Evolutionary conservation across 225 moss, liverwort and hornwort genomes (phyloP), one percentile per base, ranked within the genome.

Genomic region (Straminergon stramineum): DNA sequence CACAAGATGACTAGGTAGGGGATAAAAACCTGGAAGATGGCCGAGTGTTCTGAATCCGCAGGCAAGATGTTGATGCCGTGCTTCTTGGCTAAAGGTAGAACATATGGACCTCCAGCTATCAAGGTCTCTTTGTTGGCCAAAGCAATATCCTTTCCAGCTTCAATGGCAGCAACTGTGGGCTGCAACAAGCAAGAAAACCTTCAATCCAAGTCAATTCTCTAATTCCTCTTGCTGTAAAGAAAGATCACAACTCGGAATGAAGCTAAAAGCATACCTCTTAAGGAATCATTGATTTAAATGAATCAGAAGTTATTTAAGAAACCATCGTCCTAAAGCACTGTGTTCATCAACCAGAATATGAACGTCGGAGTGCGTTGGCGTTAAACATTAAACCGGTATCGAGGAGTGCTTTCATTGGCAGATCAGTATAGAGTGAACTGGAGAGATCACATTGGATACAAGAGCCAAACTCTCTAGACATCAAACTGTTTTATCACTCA

Each of bases 31-130:
- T 98, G 98, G 82, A 99, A 99, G 89, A 99, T 97, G 75, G 98
- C 98, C 32, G 98, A 99, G 94, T 99, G 98, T 87, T 99, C 98
- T 41, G 98, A 99, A 87, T 99, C 98, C 84, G 97, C 98, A 66
- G 98, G 98, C 62, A 99, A 92, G 83, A 99, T 96, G 74, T 97
- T 99, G 35, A 96, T 96, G 62, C 94, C 95, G 80, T 99, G 95
- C 88, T 99, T 96, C 90, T 91, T 94, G n/a, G 97, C 97, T 39
- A 99, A 95, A n/a, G 98, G 98, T 55, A 99, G 92, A 37, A 99
- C 96, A 92, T 96, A 99, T 26, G 98, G 98, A 65, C 98, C 98
- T 87, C 98, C 98, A 87, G 98, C 98, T 75, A 99, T 99, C 91
- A 99, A 91, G 53, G 98, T 99, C 90, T 99, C 98, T 85, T 99